Conservation (phyloP, 148 eudicot genomes). For the Nyssa sinensis region DNA sequence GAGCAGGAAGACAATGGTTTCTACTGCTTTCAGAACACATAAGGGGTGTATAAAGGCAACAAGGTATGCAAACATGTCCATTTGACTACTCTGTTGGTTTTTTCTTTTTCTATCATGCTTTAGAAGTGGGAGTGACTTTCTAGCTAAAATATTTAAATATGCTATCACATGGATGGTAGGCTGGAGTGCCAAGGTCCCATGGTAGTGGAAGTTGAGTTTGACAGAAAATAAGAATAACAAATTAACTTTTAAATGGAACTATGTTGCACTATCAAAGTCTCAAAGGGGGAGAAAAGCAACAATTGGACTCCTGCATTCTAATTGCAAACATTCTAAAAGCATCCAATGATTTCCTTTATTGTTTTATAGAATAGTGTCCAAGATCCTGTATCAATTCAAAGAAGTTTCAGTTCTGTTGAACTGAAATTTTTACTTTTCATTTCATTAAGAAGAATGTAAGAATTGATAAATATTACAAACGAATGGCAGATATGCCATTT, state of each 20-base stretch:
- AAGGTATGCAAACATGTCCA: neutral
- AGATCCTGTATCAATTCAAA: neutral
- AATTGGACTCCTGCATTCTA: no score
- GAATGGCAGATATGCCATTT: no score
- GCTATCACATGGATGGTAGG: neutral
- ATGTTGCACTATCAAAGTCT: neutral
- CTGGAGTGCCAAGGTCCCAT: neutral
- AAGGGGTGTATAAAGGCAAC: neutral
- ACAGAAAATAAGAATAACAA: neutral
- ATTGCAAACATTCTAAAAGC: neutral
- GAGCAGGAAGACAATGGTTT: conserved; percentile 29
- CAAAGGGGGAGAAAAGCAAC: neutral
- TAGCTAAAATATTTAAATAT: neutral
- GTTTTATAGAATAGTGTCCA: neutral
- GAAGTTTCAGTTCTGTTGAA: neutral
- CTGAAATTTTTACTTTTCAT: no score
- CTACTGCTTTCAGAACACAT: neutral
- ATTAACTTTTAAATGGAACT: neutral
- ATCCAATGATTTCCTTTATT: no score
- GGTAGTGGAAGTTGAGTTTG: neutral
- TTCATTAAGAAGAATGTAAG: neutral
- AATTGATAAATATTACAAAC: neutral
- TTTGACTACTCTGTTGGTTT: neutral
- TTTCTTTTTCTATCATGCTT: neutral
- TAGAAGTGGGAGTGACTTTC: neutral